Base-by-base conservation (phyloP, 768 basidiomycete species). In the Amanita inopinata region DNA sequence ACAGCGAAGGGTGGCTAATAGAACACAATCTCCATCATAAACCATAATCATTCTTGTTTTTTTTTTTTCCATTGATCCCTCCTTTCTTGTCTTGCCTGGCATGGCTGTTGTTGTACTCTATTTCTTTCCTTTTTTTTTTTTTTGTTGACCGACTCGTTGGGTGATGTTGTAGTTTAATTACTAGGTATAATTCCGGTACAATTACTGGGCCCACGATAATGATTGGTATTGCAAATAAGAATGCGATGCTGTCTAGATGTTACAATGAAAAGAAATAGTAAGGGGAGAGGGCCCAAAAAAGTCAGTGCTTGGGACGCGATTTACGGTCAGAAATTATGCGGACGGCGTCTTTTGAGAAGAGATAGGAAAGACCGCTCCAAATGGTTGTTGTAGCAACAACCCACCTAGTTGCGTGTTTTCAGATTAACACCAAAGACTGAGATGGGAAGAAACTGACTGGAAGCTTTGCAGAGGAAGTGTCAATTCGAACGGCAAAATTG, bases 301-400 rank as follows among this genome's bases (percentile, higher is more conserved):
- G 15, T 37, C 20, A 44, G 24, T 37, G 34, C 10, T 15, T 20
- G 32, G 27, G 51, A 51, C 14, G 53, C 3, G 53, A 49, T 46
- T 56, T 63, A 9, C 49, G 47, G 40, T 63, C 56, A 23, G 70
- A 65, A 17, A 83, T 47, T 33, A 89, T 59, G 27, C 76, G 76
- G 32, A 89, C 80, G 0, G 82, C 83, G 47, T 81, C 71, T 54
- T 80, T 84, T 5, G 80, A 76, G 53, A 84, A 80, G 4, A 90
- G 51, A 53, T 90, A 90, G 14, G 85, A 86, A 35, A 85, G 54
- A 8, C 94, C 94, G 51, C 90, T 93, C 82, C 85, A 89, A 19
- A 97, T 65, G 1, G 94, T 99, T 5, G 94, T 96, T 3, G 74
- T 74, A 0, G 85, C 94, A 1, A 98, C 94, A 0, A 81, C 67